These are phyloP conservation scores for Xylaria castorea DNA, from an alignment of 495 filamentous ascomycete species.

Conservation along the genomic window DNA sequence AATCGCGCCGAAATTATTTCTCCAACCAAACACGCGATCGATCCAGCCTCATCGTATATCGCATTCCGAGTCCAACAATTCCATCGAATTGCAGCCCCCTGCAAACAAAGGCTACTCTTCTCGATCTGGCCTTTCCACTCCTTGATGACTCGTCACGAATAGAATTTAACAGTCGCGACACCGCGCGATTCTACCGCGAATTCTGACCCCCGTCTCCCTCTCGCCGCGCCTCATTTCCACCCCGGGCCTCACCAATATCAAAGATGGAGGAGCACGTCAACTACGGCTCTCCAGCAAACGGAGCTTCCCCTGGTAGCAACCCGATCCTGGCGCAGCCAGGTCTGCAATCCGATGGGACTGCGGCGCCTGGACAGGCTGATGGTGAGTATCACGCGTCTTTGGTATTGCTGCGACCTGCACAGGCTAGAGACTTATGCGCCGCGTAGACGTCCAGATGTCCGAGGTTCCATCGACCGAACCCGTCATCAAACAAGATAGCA, in stretches of 20 bases:
- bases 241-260: background rate
- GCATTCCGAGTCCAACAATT: constrained; percentile 25
- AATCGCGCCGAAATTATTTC: constrained; percentile 47
- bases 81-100: constrained; percentile 30
- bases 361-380: constrained; percentile 40
- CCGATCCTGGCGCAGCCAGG: constrained; percentile 60
- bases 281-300: constrained; percentile 61
- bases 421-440: constrained; percentile 35
- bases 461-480: constrained; percentile 50
- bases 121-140: constrained; percentile 22
- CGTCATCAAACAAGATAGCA: constrained; percentile 61
- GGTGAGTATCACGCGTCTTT: constrained; percentile 38
- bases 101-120: constrained; percentile 35
- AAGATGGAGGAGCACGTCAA: constrained; percentile 63
- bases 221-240: constrained; percentile 2
- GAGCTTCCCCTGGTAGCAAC: constrained; percentile 56
- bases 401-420: background rate
- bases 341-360: constrained; percentile 46
- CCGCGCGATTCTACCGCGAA: constrained; percentile 27
- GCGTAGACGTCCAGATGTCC: constrained; percentile 63
- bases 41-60: constrained; percentile 35
- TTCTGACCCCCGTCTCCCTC: constrained; percentile 27
- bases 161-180: constrained; percentile 31
- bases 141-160: constrained; percentile 29
- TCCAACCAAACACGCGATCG: constrained; percentile 47